A percentile compares a stretch with the other conserved stretches of the same genome.
Evolutionary conservation across 2,329 filamentous ascomycete species (phyloP).

Genomic region (Claviceps digitariae): DNA sequence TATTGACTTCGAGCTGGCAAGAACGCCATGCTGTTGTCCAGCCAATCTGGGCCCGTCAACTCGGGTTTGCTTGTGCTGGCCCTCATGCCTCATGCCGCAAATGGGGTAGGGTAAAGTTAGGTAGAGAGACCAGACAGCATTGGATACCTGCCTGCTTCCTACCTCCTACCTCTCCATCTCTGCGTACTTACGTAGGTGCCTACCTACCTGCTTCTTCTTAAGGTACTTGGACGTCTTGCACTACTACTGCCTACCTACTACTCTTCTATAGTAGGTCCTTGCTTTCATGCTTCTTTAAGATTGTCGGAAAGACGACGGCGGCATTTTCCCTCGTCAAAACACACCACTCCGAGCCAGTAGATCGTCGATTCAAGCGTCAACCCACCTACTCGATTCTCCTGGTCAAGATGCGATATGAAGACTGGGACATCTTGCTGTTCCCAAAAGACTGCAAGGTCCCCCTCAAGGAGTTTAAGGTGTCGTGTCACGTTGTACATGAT

Average conservation of each 20-base stretch:
- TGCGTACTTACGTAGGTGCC: no score
- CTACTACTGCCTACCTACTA: no score
- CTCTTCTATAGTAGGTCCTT: no score
- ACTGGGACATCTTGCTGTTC: slow-evolving; percentile 79
- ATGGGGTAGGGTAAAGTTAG: background rate
- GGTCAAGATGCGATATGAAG: slow-evolving; percentile 61
- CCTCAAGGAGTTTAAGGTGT: slow-evolving; percentile 69
- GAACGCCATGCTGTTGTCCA: slow-evolving; percentile 2
- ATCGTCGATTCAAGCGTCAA: background rate
- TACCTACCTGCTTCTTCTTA: no score
- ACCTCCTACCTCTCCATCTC: no score
- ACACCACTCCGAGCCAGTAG: background rate
- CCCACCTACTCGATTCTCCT: background rate
- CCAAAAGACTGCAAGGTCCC: slow-evolving; percentile 53
- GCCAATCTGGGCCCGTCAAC: background rate
- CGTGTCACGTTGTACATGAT: slow-evolving; percentile 55
- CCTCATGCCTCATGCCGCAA: background rate
- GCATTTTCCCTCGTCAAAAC: background rate
- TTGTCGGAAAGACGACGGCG: background rate
- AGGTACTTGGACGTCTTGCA: no score
- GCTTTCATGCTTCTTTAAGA: background rate
- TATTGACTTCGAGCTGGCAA: background rate
- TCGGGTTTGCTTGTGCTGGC: background rate
- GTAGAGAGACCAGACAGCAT: background rate
- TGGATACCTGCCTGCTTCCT: no score